A percentile compares a stretch with the other conserved stretches of the same genome.
phyloP scores from a whole-genome alignment of 768 basidiomycete genomes.

The Gloeophyllum trabeum region DNA sequence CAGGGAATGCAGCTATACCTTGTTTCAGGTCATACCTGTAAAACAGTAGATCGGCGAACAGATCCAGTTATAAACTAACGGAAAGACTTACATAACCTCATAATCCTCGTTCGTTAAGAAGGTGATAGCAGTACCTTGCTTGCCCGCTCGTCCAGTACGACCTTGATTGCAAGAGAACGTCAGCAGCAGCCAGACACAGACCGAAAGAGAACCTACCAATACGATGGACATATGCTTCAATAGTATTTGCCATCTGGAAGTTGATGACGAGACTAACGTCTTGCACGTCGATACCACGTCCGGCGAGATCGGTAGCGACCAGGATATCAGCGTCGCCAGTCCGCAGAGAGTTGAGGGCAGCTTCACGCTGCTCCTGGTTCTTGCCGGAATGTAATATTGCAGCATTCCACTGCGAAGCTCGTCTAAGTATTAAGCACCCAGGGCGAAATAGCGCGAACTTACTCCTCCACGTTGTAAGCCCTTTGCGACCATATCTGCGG shows the following conservation, averaged over 20 bases:
- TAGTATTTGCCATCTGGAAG: slow-evolving; percentile 93
- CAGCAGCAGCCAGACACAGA: not conserved
- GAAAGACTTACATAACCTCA: slow-evolving; percentile 77
- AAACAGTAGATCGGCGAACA: slow-evolving; percentile 6
- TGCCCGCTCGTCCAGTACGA: slow-evolving; percentile 96
- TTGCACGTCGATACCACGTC: slow-evolving; percentile 97
- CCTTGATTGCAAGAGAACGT: slow-evolving; percentile 28
- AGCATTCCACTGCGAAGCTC: slow-evolving; percentile 59
- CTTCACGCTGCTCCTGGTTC: slow-evolving; percentile 95
- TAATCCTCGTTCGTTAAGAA: slow-evolving; percentile 95
- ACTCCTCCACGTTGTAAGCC: slow-evolving; percentile 86
- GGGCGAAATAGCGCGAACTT: slow-evolving; percentile 20
- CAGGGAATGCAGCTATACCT: slow-evolving; percentile 33
- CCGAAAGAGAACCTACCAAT: slow-evolving; percentile 53
- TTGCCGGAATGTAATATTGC: slow-evolving; percentile 95
- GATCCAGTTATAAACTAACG: slow-evolving; percentile 7
- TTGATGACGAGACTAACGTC: slow-evolving; percentile 95
- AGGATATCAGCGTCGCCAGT: slow-evolving; percentile 81
- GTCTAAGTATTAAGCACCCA: slow-evolving; percentile 1
- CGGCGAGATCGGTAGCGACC: slow-evolving; percentile 95
- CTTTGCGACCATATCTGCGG: slow-evolving; percentile 95
- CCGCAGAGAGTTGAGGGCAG: slow-evolving; percentile 76
- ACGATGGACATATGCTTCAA: slow-evolving; percentile 96
- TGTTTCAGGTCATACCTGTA: slow-evolving; percentile 90
- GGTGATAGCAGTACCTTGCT: slow-evolving; percentile 86